Evolutionary conservation across 2,329 filamentous ascomycete genomes (phyloP), one percentile per base, ranked within the genome.

Genomic region (Ceratocystis huliohia): DNA sequence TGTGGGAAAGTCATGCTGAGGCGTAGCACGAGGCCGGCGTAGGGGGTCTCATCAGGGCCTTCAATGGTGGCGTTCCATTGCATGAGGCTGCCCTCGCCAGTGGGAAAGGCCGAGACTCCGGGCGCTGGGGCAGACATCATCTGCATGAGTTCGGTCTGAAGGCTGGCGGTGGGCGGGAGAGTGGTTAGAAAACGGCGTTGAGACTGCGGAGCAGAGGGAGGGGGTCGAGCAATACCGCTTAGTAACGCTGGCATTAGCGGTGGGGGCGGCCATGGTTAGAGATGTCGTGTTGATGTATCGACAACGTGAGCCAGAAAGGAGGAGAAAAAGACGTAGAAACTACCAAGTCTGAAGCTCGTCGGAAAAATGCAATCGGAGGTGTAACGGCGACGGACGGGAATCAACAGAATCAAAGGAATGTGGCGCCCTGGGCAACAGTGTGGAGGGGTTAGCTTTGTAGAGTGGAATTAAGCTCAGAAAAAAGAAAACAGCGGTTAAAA

Each of bases 131-230:
- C 92, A 72, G 91, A 92, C 94, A 99, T 97, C 72, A 99, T 86
- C 76, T 94, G 88, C 93, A 99, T 97, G 71, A 99, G 83, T 78
- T 99, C 94, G 62, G 92, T 95, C 78, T 99, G 94, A 67, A 99
- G 82, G 73, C 94, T 97, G 22, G 8, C 20, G 17, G 30, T 13
- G 73, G 37, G 22, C 2, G 13, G 8, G 37, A 13, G 28, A 37
- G 25, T 28, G 67, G 68, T 45, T 69, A 66, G 37, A 45, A 46
- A 37, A 48, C 37, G 7, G 28, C 8, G 17, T 6, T 28, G 56
- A 63, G 61, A 33, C 57, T 72, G 69, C 64, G 61, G 57, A 53
- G 71, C 69, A 53, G 50, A 50, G 63, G 50, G 33, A 6, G n/a
- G 17, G 46, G 17, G n/a, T 48, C 20, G 22, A 25, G 37, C 68